Evolutionary conservation across 2,329 filamentous ascomycete species (phyloP), one percentile per base, ranked within the genome.

Genomic region (Ophiostoma sp.): DNA sequence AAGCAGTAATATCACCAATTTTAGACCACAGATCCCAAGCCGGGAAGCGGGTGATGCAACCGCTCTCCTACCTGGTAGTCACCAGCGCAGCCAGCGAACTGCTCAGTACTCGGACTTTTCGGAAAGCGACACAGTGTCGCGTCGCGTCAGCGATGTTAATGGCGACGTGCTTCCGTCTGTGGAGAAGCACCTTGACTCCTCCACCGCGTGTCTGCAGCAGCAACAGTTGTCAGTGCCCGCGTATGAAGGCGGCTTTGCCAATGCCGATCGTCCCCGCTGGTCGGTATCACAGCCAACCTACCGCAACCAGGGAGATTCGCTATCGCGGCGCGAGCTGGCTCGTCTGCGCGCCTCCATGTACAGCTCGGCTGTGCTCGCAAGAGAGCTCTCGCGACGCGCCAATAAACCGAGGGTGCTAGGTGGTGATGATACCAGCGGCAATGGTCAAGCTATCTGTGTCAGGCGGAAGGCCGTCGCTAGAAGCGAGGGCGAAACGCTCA

Each of bases 321-420:
- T 71, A 40, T 71, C 68, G 8, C 87, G 84, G 73, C 85, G 86
- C n/a, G 94, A 97, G 73, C 84, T 96, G 67, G 90, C 90, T 16
- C 88, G 92, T n/a, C 83, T 93, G 2, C 85, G 87, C 69, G 86
- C 92, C 0, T 82, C 96, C 8, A 85, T 97, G 55, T 81, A 96
- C 36, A 90, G 89, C 71, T 92, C 92, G 0, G 93, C 93, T n/a
- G 88, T 97, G 75, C 96, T 96, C 78, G 93, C 94, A 0, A 88
- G 88, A 74, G 91, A 95, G 75, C 91, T 97, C 67, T 83, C 83
- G 41, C 84, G 87, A 4, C 85, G 89, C 64, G 87, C 89, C 4
- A 79, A 88, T 62, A 81, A 82, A 47, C 75, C 77, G 9, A 78
- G 77, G 65, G 75, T 78, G 18, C 76, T 81, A 0, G 77, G 79